Conservation (phyloP, 371 early-diverging fungal genomes). For the Mucor piriformis region DNA sequence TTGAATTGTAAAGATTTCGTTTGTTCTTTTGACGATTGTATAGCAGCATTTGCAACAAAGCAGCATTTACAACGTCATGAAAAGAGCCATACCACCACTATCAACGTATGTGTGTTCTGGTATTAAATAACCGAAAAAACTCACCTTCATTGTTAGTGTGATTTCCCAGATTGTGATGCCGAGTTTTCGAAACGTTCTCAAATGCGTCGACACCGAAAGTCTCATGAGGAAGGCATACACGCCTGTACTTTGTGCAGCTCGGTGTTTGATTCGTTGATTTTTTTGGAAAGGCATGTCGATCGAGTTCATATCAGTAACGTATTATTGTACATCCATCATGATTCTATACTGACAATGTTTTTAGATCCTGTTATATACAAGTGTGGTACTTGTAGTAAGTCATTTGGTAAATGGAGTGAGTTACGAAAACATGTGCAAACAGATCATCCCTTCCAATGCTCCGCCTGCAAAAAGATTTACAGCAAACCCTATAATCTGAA, state of each 20-base stretch:
- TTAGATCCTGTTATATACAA: slow-evolving; percentile 54
- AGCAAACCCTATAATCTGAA: slow-evolving; percentile 31
- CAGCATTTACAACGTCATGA: slow-evolving; percentile 56
- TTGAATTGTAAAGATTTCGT: slow-evolving; percentile 39
- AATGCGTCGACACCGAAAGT: slow-evolving; percentile 56
- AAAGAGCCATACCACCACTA: slow-evolving; percentile 41
- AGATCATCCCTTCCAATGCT: slow-evolving; percentile 55
- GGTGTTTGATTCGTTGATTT: slow-evolving; percentile 55
- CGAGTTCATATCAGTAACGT: slow-evolving; percentile 47
- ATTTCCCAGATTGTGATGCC: slow-evolving; percentile 54
- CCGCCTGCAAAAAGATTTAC: slow-evolving; percentile 56
- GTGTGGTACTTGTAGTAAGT: slow-evolving; percentile 55
- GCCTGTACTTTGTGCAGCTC: slow-evolving; percentile 43
- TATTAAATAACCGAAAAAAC: too few relatives aligned
- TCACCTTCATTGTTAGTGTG: slow-evolving; percentile 48
- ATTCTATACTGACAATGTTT: background rate
- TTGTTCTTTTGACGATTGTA: slow-evolving; percentile 44
- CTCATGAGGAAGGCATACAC: slow-evolving; percentile 38
- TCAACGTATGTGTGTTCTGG: background rate
- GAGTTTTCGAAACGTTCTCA: slow-evolving; percentile 60
- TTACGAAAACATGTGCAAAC: slow-evolving; percentile 58
- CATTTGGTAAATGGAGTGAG: slow-evolving; percentile 64
- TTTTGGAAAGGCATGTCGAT: slow-evolving; percentile 56
- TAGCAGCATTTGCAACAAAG: slow-evolving; percentile 33
- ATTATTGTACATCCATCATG: background rate